These are phyloP conservation scores for Mortierella sp. DNA, from an alignment of 371 early-diverging fungal genomes.

Conservation along the genomic window DNA sequence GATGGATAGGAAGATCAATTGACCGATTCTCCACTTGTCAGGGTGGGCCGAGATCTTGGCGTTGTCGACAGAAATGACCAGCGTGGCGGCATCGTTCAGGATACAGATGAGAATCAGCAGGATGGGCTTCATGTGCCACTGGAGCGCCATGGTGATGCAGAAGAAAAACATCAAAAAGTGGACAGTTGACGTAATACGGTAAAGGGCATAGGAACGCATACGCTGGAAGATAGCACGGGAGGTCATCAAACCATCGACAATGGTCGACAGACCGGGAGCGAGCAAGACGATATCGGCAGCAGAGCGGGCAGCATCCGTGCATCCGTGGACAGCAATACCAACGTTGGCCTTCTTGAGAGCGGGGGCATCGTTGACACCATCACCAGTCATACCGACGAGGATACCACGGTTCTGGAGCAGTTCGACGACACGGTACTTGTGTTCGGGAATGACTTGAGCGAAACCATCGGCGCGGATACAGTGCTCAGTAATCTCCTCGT, in stretches of 20 bases:
- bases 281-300: conserved; percentile 93
- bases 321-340: conserved; percentile 84
- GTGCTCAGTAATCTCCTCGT: conserved; percentile 87
- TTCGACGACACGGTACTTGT: conserved; percentile 94
- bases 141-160: conserved; percentile 74
- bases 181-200: conserved; percentile 90
- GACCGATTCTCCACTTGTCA: conserved; percentile 91
- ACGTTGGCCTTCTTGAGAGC: conserved; percentile 87
- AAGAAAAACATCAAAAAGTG: conserved; percentile 93
- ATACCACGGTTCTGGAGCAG: conserved; percentile 78
- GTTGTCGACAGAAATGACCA: conserved; percentile 89
- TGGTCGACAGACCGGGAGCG: conserved; percentile 86
- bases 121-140: conserved; percentile 78
- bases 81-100: conserved; percentile 88
- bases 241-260: conserved; percentile 84
- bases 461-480: conserved; percentile 93
- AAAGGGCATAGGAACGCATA: conserved; percentile 89
- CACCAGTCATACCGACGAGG: conserved; percentile 91
- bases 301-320: conserved; percentile 92
- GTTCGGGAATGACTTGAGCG: conserved; percentile 97
- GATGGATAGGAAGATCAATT: conserved; percentile 78
- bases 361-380: conserved; percentile 95
- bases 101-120: conserved; percentile 84
- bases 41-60: conserved; percentile 82
- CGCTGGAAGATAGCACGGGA: conserved; percentile 92